phyloP scores from a whole-genome alignment of 495 filamentous ascomycete species.

The Recurvomyces mirabilis region DNA sequence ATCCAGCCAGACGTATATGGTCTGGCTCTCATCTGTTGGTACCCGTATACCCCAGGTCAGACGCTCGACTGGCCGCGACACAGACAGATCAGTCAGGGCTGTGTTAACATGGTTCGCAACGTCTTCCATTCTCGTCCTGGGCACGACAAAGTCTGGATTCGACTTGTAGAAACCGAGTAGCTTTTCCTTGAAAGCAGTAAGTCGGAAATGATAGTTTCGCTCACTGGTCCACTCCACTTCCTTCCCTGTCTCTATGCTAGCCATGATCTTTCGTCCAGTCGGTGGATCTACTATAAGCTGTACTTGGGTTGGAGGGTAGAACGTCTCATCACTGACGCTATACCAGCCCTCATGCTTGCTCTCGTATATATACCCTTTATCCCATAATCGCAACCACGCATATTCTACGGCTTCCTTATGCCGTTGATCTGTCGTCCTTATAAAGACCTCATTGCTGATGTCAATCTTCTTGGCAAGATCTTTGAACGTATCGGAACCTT shows the following conservation, averaged over 20 bases:
- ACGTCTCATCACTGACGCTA: slow-evolving; percentile 90
- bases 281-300: slow-evolving; percentile 62
- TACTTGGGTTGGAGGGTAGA: slow-evolving; percentile 68
- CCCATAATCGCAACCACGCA: slow-evolving; percentile 71
- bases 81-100: slow-evolving; percentile 72
- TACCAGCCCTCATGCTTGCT: slow-evolving; percentile 92
- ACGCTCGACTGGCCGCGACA: slow-evolving; percentile 70
- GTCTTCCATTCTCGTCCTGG: slow-evolving; percentile 51
- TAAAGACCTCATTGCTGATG: slow-evolving; percentile 70
- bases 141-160: slow-evolving; percentile 61
- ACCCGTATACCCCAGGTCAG: slow-evolving; percentile 85
- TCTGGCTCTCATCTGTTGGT: slow-evolving; percentile 72
- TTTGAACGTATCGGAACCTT: slow-evolving; percentile 51
- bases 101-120: slow-evolving; percentile 56
- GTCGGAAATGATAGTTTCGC: slow-evolving; percentile 84
- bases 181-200: slow-evolving; percentile 64
- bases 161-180: slow-evolving; percentile 67
- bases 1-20: slow-evolving; percentile 97
- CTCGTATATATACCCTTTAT: slow-evolving; percentile 71
- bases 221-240: slow-evolving; percentile 95
- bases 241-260: slow-evolving; percentile 75
- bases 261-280: slow-evolving; percentile 73
- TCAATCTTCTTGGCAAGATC: slow-evolving; percentile 55
- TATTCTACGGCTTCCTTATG: slow-evolving; percentile 82
- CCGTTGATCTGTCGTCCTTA: slow-evolving; percentile 73